Conservation (phyloP, 1,139 yeast genomes). For the Yarrowia galli region DNA sequence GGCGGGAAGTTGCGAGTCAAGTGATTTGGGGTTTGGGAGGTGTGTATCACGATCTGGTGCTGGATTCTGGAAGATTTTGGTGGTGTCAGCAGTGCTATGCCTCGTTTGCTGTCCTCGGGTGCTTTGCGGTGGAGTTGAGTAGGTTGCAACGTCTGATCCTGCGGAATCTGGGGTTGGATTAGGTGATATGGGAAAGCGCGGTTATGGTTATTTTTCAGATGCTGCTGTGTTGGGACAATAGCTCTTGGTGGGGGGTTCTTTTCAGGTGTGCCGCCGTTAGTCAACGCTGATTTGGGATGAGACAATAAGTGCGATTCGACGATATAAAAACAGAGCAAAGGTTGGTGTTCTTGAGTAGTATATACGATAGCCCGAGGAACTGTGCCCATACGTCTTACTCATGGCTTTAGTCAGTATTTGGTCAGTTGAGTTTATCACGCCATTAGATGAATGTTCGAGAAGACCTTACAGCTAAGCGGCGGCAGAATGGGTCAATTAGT, state of each 20-base stretch:
- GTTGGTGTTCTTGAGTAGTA: too few relatives aligned
- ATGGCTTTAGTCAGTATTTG: constrained; percentile 1
- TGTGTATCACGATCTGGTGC: not conserved
- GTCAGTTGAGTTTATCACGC: constrained; percentile 31
- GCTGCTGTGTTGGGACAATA: constrained; percentile 29
- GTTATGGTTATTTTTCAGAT: constrained; percentile 37
- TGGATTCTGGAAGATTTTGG: not conserved
- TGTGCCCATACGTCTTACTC: too few relatives aligned
- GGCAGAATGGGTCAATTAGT: constrained; percentile 18
- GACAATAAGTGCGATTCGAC: not conserved
- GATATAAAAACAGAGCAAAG: too few relatives aligned
- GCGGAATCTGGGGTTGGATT: constrained; percentile 38
- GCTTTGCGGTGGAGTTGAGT: constrained; percentile 8
- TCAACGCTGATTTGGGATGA: not conserved
- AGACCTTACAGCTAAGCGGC: constrained; percentile 26
- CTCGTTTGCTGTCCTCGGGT: not conserved
- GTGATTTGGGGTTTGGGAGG: not conserved
- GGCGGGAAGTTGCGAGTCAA: not conserved
- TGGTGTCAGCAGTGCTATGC: not conserved
- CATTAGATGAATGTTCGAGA: constrained; percentile 31
- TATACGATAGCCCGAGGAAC: not conserved
- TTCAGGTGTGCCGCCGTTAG: not conserved
- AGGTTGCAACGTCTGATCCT: constrained; percentile 19
- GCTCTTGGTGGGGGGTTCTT: constrained; percentile 13
- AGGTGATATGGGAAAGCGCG: constrained; percentile 25